Evolutionary conservation across 2,329 filamentous ascomycete genomes (phyloP).

Genomic region (Lachnellula willkommii): DNA sequence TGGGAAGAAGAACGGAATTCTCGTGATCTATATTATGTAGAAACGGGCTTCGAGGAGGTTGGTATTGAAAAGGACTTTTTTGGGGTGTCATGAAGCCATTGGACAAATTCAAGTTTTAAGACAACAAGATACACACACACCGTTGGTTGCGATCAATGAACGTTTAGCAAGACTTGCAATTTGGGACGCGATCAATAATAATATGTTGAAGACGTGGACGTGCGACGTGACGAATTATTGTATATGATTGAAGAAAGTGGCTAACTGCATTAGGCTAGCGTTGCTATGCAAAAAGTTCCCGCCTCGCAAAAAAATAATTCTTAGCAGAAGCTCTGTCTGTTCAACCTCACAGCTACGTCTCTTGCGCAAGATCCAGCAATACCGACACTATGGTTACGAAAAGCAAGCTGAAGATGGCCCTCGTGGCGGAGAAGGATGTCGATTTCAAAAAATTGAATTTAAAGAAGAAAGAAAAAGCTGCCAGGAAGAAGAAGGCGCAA

Average conservation of each 20-base stretch:
- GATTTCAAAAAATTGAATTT: slow-evolving; percentile 45
- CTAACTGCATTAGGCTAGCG: background rate
- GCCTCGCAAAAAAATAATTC: slow-evolving; percentile 12
- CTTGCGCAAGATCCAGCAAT: slow-evolving; percentile 5
- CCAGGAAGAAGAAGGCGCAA: slow-evolving; percentile 44
- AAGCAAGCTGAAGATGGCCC: slow-evolving; percentile 47
- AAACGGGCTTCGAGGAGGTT: background rate
- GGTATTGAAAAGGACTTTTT: slow-evolving; percentile 2
- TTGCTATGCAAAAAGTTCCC: slow-evolving; percentile 6
- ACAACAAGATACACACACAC: background rate
- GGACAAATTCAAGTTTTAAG: background rate
- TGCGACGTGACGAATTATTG: background rate
- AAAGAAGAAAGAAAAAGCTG: slow-evolving; percentile 33
- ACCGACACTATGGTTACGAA: slow-evolving; percentile 32
- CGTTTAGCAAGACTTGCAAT: no score
- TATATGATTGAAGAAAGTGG: slow-evolving; percentile 1
- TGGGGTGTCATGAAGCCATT: slow-evolving; percentile 1
- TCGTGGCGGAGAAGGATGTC: slow-evolving; percentile 49
- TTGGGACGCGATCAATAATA: background rate
- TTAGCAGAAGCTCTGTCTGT: slow-evolving; percentile 5
- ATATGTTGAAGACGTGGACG: background rate
- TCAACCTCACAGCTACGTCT: slow-evolving; percentile 1
- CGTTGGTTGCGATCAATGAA: no score
- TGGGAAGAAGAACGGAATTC: slow-evolving; percentile 1
- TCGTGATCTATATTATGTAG: background rate